A percentile compares a stretch with the other conserved stretches of the same genome.
These are phyloP conservation scores for Cercospora zeae-maydis DNA, from an alignment of 2,329 filamentous ascomycete species.

Conservation along the genomic window DNA sequence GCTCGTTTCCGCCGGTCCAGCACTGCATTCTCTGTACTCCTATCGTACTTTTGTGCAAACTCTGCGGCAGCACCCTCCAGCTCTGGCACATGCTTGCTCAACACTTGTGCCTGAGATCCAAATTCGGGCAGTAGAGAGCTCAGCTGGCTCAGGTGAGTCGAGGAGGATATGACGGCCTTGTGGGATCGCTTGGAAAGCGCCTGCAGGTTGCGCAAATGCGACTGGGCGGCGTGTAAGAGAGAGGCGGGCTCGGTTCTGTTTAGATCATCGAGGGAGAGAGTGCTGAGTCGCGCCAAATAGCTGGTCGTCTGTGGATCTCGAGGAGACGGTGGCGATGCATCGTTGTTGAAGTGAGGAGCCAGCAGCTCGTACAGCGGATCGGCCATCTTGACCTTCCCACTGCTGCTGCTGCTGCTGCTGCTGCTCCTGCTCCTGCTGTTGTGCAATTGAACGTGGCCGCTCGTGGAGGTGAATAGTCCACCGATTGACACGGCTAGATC, in stretches of 20 bases:
- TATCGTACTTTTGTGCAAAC: constrained; percentile 82
- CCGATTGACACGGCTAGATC: background rate
- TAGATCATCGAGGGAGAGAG: constrained; percentile 70
- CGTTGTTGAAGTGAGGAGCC: constrained; percentile 55
- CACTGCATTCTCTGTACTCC: constrained; percentile 58
- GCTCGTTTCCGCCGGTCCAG: constrained; percentile 73
- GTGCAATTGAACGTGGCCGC: background rate
- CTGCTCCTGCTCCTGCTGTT: background rate
- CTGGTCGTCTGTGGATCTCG: constrained; percentile 56
- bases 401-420: background rate
- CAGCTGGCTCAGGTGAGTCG: constrained; percentile 71
- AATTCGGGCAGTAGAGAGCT: constrained; percentile 68
- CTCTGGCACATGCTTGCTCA: constrained; percentile 69
- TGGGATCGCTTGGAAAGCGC: constrained; percentile 85
- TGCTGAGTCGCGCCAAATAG: constrained; percentile 75
- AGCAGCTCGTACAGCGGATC: constrained; percentile 75
- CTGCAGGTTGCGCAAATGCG: constrained; percentile 77
- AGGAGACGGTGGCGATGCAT: constrained; percentile 38
- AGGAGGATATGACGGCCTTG: constrained; percentile 76
- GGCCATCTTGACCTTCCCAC: constrained; percentile 12
- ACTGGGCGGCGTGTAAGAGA: constrained; percentile 76
- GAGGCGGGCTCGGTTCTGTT: constrained; percentile 71
- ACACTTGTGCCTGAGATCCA: constrained; percentile 59
- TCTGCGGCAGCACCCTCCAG: constrained; percentile 73
- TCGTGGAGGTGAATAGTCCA: background rate